Base-by-base conservation (phyloP, 2,329 filamentous ascomycete genomes). In the Xylaria sp. region DNA sequence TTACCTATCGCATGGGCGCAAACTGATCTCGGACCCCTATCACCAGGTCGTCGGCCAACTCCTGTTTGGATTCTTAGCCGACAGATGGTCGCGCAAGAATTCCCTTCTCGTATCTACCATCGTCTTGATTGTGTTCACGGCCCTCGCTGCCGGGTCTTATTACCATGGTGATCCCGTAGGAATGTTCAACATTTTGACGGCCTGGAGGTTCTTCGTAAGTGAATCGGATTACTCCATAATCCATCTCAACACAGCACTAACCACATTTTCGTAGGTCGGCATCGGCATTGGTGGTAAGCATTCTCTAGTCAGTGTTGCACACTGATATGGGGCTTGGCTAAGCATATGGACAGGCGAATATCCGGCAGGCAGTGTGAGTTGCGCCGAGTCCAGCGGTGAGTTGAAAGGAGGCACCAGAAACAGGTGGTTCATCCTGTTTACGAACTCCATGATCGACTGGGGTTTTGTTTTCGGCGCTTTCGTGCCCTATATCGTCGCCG, bases 351-450 rank as follows among this genome's bases (percentile, higher is more conserved):
- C 45, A 76, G 76, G 88, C 51, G 89, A 93, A 71, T 92, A 92
- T 64, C 90, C 90, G 0, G 89, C 90, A 39, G 92, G 92, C 2
- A 90, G 85, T 54, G 92, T 97, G 0, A 90, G 88, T 1, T 89
- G 86, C 48, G 90, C 92, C 2, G 92, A 97, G 72, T 88, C 88
- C 4, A 92, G 88, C 0, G 90, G 90, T 19, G 91, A 95, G 69
- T 78, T 97, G 54, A 91, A 91, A 71, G 72, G 75, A 16, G 92
- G 92, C 9, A 88, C 88, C 16, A 81, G 92, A n/a, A 93, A 97
- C 69, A 81, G 89, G 38, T 96, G 91, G 91, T 97, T 92, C 68
- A 90, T 93, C 64, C 79, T 96, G 60, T 95, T 94, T 71, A 96
- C 90, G 43, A 95, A 95, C 72, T 85, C 89, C 20, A 89, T 92